A percentile compares a stretch with the other conserved stretches of the same genome.
Evolutionary conservation across 257 asterid species (phyloP).

Genomic region (Gentiana straminea): DNA sequence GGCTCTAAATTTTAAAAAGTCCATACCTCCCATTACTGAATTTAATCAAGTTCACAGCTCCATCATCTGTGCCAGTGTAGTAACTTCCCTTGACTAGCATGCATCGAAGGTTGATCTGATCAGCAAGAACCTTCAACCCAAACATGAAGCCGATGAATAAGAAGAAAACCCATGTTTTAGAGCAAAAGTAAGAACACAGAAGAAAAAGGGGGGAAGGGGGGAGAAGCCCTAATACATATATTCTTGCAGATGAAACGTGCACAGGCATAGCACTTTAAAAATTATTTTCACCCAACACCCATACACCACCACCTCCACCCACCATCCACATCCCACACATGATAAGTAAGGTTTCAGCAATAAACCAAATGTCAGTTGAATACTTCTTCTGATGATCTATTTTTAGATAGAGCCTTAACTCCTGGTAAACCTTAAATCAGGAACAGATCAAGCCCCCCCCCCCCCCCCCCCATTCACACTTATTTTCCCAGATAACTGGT

Average conservation of each 20-base stretch:
- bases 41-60: conserved; percentile 92
- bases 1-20: background rate
- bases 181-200: background rate
- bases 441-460: no score
- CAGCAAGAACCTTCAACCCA: conserved; percentile 86
- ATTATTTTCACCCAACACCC: no score
- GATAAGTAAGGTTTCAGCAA: no score
- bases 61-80: conserved; percentile 98
- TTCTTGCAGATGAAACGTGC: background rate
- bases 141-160: conserved; percentile 14
- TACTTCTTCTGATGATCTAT: no score
- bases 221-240: background rate
- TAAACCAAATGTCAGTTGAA: no score
- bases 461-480: no score
- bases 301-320: no score
- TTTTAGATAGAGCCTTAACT: no score
- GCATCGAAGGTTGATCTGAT: conserved; percentile 83
- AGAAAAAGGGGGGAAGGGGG: background rate
- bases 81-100: conserved; percentile 96
- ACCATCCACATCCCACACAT: no score
- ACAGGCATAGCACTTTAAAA: no score
- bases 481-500: no score
- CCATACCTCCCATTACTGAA: conserved; percentile 83
- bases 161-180: background rate
- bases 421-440: no score